A percentile compares a stretch with the other conserved stretches of the same genome.
phyloP scores from a whole-genome alignment of 208 protist genomes.

The Wallacemonas sp. region DNA sequence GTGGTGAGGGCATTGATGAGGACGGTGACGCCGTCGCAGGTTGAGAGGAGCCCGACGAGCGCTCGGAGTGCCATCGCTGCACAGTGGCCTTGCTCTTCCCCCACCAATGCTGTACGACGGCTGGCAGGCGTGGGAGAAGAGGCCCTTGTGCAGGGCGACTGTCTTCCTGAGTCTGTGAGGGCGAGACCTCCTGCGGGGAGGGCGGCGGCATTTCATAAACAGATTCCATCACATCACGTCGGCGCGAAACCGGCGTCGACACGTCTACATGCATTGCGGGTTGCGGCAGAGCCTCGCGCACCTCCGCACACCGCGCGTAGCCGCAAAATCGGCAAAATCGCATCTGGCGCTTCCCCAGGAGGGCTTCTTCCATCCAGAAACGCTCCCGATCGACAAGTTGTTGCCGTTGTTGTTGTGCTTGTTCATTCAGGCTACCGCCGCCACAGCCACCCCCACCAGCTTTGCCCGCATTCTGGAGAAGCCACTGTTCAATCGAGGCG shows the following conservation, averaged over 20 bases:
- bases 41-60: neutral
- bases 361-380: constrained; percentile 24
- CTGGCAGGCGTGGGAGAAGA: neutral
- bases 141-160: neutral
- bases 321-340: constrained; percentile 30
- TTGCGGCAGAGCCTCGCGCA: constrained; percentile 22
- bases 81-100: neutral
- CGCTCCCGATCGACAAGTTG: constrained; percentile 11
- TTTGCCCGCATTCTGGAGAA: neutral
- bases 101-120: constrained; percentile 11
- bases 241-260: too few species aligned
- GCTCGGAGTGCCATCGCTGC: neutral
- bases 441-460: neutral
- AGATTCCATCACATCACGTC: too few species aligned
- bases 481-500: constrained; percentile 8
- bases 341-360: constrained; percentile 37
- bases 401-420: neutral
- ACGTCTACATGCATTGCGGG: too few species aligned
- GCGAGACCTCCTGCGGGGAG: too few species aligned
- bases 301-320: constrained; percentile 31
- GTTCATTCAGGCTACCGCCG: neutral
- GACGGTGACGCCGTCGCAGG: neutral
- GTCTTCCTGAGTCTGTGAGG: too few species aligned
- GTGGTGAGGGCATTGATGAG: neutral
- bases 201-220: too few species aligned